A percentile compares a stretch with the other conserved stretches of the same genome.
Evolutionary conservation across 257 asterid genomes (phyloP).

Genomic region (Parsonsia alboflavescens): DNA sequence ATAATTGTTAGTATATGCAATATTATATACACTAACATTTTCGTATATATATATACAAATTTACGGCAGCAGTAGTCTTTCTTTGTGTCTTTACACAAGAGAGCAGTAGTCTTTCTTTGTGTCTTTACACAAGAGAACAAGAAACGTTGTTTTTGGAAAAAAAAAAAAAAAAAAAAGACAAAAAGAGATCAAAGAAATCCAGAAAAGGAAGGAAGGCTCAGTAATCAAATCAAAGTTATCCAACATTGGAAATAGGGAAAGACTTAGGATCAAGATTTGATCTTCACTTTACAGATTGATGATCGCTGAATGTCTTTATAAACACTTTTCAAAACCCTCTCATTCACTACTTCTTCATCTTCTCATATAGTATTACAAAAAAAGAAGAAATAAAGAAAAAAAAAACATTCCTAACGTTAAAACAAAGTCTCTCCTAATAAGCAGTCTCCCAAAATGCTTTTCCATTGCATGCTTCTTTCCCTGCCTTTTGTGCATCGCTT

Average conservation of each 20-base stretch:
- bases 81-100: not conserved
- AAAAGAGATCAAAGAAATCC: conserved; percentile 8
- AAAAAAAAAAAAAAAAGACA: not conserved
- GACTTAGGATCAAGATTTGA: conserved; percentile 33
- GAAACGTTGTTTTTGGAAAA: not conserved
- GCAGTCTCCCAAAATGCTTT: conserved; percentile 28
- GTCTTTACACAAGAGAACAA: not conserved
- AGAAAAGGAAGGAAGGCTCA: conserved; percentile 16
- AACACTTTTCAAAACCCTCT: conserved; percentile 9
- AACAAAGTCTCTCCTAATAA: conserved; percentile 27
- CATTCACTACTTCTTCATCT: conserved; percentile 22
- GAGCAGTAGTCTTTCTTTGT: not conserved
- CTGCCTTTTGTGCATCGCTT: conserved; percentile 8
- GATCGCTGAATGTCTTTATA: conserved; percentile 29
- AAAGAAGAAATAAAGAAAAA: too few relatives aligned
- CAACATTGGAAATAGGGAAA: conserved; percentile 48
- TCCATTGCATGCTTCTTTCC: conserved; percentile 19
- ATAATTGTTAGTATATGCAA: too few relatives aligned
- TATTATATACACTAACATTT: too few relatives aligned
- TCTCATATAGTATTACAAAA: not conserved
- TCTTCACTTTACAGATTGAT: conserved; percentile 40
- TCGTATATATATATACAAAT: too few relatives aligned
- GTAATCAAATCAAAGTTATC: conserved; percentile 32
- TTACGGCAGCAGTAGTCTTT: not conserved
- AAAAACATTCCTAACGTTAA: conserved; percentile 49